Evolutionary conservation across 805 yeast genomes (phyloP).

Genomic region (Wickerhamomyces rabaulensis): DNA sequence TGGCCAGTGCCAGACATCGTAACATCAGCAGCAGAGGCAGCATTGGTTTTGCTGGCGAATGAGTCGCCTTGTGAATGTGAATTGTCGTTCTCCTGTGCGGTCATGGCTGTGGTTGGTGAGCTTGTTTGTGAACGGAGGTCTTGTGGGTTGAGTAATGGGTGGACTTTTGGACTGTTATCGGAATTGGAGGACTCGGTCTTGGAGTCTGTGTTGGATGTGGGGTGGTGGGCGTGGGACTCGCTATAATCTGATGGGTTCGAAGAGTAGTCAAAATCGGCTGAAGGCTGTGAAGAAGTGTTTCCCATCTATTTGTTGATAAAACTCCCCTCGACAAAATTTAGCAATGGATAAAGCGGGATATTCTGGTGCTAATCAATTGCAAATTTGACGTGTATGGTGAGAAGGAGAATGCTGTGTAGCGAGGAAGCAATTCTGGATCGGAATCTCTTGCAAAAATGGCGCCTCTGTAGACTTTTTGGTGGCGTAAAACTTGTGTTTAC

Average conservation of each 20-base stretch:
- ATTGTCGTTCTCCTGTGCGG: conserved; percentile 1
- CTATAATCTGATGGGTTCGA: background rate
- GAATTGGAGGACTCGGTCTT: background rate
- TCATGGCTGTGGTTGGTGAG: conserved; percentile 18
- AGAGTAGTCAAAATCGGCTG: conserved; percentile 1
- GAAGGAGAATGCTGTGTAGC: background rate
- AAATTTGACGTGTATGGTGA: background rate
- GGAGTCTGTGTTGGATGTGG: background rate
- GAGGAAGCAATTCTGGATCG: background rate
- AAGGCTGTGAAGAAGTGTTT: conserved; percentile 12
- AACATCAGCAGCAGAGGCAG: conserved; percentile 20
- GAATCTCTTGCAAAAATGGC: background rate
- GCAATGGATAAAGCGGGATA: background rate
- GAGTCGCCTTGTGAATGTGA: conserved; percentile 1
- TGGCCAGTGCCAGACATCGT: conserved; percentile 24
- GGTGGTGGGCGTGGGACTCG: background rate
- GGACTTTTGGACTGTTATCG: conserved; percentile 3
- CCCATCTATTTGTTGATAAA: conserved; percentile 8
- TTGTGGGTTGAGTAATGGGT: conserved; percentile 17
- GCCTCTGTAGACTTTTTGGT: too few species aligned
- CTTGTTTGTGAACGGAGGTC: conserved; percentile 12
- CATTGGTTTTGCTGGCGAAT: background rate
- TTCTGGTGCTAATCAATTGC: background rate
- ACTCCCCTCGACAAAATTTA: background rate
- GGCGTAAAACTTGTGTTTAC: background rate